phyloP scores from a whole-genome alignment of 2,329 filamentous ascomycete species.

The Pyricularia sp. region DNA sequence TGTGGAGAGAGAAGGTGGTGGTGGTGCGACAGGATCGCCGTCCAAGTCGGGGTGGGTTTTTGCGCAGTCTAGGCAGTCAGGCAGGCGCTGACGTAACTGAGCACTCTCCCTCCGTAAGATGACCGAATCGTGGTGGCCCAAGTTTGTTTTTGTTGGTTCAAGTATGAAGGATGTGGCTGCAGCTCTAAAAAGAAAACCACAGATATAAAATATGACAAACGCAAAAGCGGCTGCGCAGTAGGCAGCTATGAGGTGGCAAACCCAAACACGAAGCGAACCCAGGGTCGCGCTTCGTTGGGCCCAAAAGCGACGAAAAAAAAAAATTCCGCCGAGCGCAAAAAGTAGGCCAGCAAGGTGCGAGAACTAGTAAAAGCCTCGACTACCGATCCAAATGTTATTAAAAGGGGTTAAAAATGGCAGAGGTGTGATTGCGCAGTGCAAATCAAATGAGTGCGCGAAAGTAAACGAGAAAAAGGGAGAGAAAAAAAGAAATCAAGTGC shows the following conservation, averaged over 20 bases:
- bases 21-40: slow-evolving; percentile 1
- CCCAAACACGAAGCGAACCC: slow-evolving; percentile 9
- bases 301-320: slow-evolving; percentile 9
- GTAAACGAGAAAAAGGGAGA: slow-evolving; percentile 11
- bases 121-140: background rate
- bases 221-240: background rate
- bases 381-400: slow-evolving; percentile 8
- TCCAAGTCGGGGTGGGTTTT: background rate
- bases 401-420: slow-evolving; percentile 10
- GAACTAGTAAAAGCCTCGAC: slow-evolving; percentile 36
- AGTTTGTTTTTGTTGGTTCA: background rate
- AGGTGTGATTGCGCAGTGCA: slow-evolving; percentile 7
- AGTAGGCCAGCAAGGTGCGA: slow-evolving; percentile 21
- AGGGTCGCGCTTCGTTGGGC: slow-evolving; percentile 14
- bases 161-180: slow-evolving; percentile 2
- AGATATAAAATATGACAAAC: background rate
- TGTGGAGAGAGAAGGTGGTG: background rate
- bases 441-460: slow-evolving; percentile 12
- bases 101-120: background rate
- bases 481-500: slow-evolving; percentile 11
- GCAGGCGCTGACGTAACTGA: slow-evolving; percentile 14
- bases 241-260: slow-evolving; percentile 20
- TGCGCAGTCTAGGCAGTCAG: slow-evolving; percentile 3
- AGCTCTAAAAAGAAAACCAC: background rate
- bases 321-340: background rate